Evolutionary conservation across 768 basidiomycete genomes (phyloP).

Genomic region (Naganishia friedmannii): DNA sequence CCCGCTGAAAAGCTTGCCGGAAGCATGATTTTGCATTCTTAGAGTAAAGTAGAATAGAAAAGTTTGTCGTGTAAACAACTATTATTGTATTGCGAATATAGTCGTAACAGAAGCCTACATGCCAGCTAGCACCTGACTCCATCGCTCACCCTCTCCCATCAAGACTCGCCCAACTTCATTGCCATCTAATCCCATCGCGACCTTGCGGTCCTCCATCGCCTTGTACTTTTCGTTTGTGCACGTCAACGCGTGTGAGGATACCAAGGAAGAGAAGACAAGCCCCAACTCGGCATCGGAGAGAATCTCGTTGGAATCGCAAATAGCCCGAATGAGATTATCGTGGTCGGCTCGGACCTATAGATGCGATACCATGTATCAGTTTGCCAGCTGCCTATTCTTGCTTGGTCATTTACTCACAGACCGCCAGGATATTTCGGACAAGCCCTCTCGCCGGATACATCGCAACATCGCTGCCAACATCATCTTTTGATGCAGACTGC

Average conservation of each 20-base stretch:
- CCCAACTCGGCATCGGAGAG: conserved; percentile 65
- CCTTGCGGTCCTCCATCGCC: conserved; percentile 63
- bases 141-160: conserved; percentile 65
- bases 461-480: conserved; percentile 80
- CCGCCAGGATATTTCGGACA: conserved; percentile 82
- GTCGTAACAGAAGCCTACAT: conserved; percentile 20
- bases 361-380: neutral
- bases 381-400: neutral
- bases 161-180: conserved; percentile 80
- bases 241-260: conserved; percentile 72
- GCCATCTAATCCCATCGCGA: conserved; percentile 67
- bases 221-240: conserved; percentile 67
- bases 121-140: conserved; percentile 52
- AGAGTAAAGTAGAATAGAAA: neutral
- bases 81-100: conserved; percentile 17
- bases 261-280: conserved; percentile 70
- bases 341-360: conserved; percentile 72
- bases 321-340: conserved; percentile 63
- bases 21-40: conserved; percentile 40
- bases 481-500: conserved; percentile 81
- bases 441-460: conserved; percentile 75
- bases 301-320: conserved; percentile 63
- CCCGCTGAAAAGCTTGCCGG: conserved; percentile 60
- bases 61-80: neutral
- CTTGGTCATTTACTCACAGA: conserved; percentile 58